These are phyloP conservation scores for Suhomyces sp. DNA, from an alignment of 805 yeast species.

Conservation along the genomic window DNA sequence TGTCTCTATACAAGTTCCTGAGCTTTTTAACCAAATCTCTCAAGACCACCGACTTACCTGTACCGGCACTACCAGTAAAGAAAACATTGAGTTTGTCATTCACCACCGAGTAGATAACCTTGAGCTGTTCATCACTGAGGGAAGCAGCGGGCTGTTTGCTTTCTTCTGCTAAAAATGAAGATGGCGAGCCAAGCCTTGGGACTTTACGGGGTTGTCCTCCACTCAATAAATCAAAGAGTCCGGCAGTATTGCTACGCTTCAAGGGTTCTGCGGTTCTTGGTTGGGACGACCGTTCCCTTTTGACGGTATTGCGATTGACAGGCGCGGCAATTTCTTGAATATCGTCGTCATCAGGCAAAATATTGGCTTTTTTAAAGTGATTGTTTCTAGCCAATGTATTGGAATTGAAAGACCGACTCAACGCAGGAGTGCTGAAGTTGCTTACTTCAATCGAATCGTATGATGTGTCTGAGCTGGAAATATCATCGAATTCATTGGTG, in stretches of 20 bases:
- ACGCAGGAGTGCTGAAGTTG: constrained; percentile 34
- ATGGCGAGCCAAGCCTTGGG: constrained; percentile 11
- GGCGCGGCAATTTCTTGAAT: neutral
- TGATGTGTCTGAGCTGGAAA: constrained; percentile 27
- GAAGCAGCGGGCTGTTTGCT: neutral
- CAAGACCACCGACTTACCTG: constrained; percentile 76
- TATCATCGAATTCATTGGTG: constrained; percentile 28
- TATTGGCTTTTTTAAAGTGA: neutral
- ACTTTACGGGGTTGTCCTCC: constrained; percentile 3
- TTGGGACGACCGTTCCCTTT: neutral
- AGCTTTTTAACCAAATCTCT: constrained; percentile 53
- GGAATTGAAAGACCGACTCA: constrained; percentile 18
- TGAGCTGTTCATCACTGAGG: constrained; percentile 41
- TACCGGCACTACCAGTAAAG: constrained; percentile 85
- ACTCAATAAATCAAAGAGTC: neutral
- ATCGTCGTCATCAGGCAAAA: constrained; percentile 4
- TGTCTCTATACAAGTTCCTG: constrained; percentile 31
- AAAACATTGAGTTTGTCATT: constrained; percentile 54
- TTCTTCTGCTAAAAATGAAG: constrained; percentile 1
- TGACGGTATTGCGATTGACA: neutral
- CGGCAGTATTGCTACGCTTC: neutral
- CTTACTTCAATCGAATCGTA: constrained; percentile 36
- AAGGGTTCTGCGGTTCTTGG: neutral
- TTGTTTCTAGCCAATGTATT: neutral
- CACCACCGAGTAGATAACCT: constrained; percentile 51